Conservation (phyloP, 1,284 basidiomycete species). For the Melanopsichium pennsylvanicum region DNA sequence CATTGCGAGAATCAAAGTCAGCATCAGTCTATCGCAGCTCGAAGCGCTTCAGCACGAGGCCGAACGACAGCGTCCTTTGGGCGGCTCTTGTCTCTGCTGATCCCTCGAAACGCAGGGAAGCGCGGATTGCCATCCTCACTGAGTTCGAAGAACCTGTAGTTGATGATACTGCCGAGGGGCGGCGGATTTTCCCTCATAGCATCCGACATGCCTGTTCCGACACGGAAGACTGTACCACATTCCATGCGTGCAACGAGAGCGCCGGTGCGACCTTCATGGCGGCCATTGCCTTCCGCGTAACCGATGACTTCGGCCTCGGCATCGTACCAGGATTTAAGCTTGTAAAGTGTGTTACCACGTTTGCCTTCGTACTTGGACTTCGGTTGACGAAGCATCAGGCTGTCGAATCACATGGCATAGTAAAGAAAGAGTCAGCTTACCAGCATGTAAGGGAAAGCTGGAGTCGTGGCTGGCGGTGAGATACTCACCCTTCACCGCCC, state of each 20-base stretch:
- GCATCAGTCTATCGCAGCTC: constrained; percentile 4
- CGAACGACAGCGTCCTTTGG: constrained; percentile 52
- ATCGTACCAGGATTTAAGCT: constrained; percentile 76
- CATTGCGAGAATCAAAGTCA: no score
- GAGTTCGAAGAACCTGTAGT: constrained; percentile 74
- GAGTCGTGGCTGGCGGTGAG: no score
- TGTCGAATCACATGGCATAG: no score
- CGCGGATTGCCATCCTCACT: constrained; percentile 70
- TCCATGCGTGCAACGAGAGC: constrained; percentile 74
- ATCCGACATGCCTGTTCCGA: constrained; percentile 60
- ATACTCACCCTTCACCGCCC: constrained; percentile 72
- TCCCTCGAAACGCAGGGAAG: constrained; percentile 73
- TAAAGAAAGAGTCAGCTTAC: background rate
- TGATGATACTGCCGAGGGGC: constrained; percentile 72
- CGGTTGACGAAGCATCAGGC: constrained; percentile 73
- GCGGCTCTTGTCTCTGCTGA: constrained; percentile 63
- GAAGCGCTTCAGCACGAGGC: constrained; percentile 11
- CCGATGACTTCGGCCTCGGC: constrained; percentile 74
- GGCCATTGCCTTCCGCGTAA: constrained; percentile 72
- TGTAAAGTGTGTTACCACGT: constrained; percentile 71
- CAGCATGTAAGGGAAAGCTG: no score
- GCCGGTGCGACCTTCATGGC: constrained; percentile 71
- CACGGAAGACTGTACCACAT: constrained; percentile 69
- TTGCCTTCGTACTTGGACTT: constrained; percentile 71
- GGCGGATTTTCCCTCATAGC: constrained; percentile 51